These are phyloP conservation scores for Colletotrichum echinochloae DNA, from an alignment of 2,329 filamentous ascomycete species.

Conservation along the genomic window DNA sequence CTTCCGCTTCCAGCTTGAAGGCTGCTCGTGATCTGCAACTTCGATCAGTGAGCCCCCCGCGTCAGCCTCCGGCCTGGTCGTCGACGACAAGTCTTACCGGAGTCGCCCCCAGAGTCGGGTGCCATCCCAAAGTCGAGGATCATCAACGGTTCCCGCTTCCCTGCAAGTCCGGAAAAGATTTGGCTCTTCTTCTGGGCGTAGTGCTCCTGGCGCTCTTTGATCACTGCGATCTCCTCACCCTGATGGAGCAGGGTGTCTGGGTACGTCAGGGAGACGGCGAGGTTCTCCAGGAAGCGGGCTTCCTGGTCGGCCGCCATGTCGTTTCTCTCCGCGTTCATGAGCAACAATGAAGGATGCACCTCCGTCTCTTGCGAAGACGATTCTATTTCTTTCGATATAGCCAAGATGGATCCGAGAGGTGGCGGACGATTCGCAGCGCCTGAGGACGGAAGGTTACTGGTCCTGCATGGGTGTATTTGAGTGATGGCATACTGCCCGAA, in stretches of 20 bases:
- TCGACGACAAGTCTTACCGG: neutral
- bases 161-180: constrained; percentile 2
- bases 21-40: neutral
- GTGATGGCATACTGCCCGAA: neutral
- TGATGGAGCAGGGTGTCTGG: constrained; percentile 18
- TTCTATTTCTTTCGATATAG: neutral
- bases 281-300: constrained; percentile 10
- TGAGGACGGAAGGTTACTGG: neutral
- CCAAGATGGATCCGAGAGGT: no score
- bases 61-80: neutral
- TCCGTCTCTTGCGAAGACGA: neutral
- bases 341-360: neutral
- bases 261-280: constrained; percentile 24
- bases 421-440: neutral
- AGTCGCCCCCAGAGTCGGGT: neutral
- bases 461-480: neutral
- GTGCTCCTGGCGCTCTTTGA: neutral
- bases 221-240: neutral
- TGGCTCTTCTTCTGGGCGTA: constrained; percentile 16
- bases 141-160: constrained; percentile 10
- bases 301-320: neutral
- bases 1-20: neutral
- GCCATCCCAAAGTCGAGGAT: constrained; percentile 20
- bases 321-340: no score
- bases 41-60: neutral